Percentiles rank a stretch among this genome's conserved stretches.
Evolutionary conservation across 352 stramenopile species (phyloP).

Genomic region (Ophiocytium majus): DNA sequence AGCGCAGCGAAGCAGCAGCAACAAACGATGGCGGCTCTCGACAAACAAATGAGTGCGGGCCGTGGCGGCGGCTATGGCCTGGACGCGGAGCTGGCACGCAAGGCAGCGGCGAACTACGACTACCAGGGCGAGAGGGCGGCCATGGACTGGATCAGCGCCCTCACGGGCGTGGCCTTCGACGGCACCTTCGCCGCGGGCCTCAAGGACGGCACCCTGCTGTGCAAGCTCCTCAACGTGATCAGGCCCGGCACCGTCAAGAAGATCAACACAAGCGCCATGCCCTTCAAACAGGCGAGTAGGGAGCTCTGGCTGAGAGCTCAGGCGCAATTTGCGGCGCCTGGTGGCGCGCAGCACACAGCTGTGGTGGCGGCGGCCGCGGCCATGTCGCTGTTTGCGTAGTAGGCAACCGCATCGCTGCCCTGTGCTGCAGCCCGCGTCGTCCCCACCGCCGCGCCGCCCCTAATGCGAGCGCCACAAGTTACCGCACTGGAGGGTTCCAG

Average conservation of each 20-base stretch:
- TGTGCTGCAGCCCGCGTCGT: no score
- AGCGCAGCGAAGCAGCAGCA: neutral
- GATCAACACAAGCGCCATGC: constrained; percentile 73
- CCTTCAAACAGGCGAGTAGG: constrained; percentile 69
- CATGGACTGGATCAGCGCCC: constrained; percentile 74
- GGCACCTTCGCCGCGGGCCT: constrained; percentile 73
- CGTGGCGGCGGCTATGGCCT: constrained; percentile 70
- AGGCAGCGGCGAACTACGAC: constrained; percentile 78
- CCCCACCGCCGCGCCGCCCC: no score
- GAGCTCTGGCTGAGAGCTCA: no score
- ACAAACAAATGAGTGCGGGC: neutral
- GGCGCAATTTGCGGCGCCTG: no score
- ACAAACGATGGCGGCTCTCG: constrained; percentile 6
- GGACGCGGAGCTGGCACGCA: constrained; percentile 77
- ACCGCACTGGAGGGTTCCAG: neutral
- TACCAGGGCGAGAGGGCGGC: constrained; percentile 76
- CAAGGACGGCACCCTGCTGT: constrained; percentile 74
- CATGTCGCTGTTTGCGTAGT: neutral
- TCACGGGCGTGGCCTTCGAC: constrained; percentile 71
- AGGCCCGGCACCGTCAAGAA: constrained; percentile 58
- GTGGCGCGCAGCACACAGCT: neutral
- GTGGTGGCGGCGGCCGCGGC: neutral
- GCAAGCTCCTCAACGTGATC: constrained; percentile 70
- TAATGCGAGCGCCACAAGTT: no score
- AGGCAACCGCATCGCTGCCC: neutral